Conservation (phyloP, 2,329 filamentous ascomycete species). For the Aaosphaeria arxii region DNA sequence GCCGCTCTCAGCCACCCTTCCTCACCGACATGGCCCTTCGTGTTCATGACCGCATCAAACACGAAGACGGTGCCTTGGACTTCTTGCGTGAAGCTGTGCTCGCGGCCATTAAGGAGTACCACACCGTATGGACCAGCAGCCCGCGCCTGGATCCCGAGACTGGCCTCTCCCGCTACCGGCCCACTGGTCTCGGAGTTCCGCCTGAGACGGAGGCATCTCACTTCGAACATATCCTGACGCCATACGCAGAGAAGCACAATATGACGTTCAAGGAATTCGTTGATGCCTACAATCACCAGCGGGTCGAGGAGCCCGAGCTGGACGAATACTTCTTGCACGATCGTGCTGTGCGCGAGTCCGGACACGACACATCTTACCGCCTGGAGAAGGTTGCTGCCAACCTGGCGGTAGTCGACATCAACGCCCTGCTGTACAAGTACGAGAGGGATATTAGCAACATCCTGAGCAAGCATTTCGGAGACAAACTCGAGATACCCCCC, state of each 20-base stretch:
- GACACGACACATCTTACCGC: constrained; percentile 94
- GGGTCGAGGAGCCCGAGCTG: constrained; percentile 78
- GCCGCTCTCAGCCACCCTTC: constrained; percentile 92
- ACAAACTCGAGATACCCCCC: constrained; percentile 74
- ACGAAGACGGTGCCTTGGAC: constrained; percentile 74
- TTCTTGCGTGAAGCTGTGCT: constrained; percentile 78
- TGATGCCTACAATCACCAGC: constrained; percentile 75
- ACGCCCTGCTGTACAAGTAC: constrained; percentile 94
- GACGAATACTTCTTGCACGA: constrained; percentile 97
- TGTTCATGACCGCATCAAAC: constrained; percentile 90
- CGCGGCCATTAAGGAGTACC: constrained; percentile 95
- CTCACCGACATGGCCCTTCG: constrained; percentile 95
- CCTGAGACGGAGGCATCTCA: constrained; percentile 88
- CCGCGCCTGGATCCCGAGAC: constrained; percentile 76
- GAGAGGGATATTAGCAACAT: constrained; percentile 87
- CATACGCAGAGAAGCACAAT: constrained; percentile 79
- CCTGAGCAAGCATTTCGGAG: constrained; percentile 80
- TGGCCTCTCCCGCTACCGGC: constrained; percentile 80
- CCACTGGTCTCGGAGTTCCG: constrained; percentile 79
- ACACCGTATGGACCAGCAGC: constrained; percentile 73
- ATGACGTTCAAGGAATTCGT: constrained; percentile 86
- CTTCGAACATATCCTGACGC: constrained; percentile 77
- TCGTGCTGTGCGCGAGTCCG: constrained; percentile 90
- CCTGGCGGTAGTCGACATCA: constrained; percentile 89
- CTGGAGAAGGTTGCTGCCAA: constrained; percentile 78